phyloP scores from a whole-genome alignment of 2,329 filamentous ascomycete species.

The Pseudomassariella vexata region DNA sequence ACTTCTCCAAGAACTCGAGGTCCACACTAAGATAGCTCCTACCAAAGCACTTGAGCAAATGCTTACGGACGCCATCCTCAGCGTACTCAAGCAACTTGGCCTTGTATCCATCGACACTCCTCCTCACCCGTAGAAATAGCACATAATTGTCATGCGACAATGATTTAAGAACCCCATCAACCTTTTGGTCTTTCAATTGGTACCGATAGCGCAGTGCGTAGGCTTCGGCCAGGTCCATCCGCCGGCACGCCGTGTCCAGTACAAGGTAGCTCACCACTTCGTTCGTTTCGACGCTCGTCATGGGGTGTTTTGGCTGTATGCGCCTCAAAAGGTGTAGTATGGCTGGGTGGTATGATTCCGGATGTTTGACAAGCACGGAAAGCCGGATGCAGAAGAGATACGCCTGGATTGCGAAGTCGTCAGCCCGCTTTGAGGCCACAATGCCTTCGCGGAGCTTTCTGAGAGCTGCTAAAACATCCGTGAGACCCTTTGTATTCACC shows the following conservation, averaged over 20 bases:
- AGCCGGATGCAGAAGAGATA: slow-evolving; percentile 90
- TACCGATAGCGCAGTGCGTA: slow-evolving; percentile 60
- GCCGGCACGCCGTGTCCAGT: slow-evolving; percentile 82
- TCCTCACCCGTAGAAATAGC: slow-evolving; percentile 65
- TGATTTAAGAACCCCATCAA: slow-evolving; percentile 63
- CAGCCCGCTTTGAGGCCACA: slow-evolving; percentile 67
- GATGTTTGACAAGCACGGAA: slow-evolving; percentile 73
- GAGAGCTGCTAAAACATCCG: slow-evolving; percentile 73
- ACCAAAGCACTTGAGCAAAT: slow-evolving; percentile 82
- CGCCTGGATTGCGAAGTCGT: slow-evolving; percentile 79
- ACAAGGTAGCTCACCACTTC: slow-evolving; percentile 80
- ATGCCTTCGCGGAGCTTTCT: slow-evolving; percentile 90
- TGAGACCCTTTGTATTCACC: slow-evolving; percentile 56
- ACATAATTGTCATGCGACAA: slow-evolving; percentile 80
- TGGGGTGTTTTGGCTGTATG: slow-evolving; percentile 62
- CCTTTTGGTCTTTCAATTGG: slow-evolving; percentile 56
- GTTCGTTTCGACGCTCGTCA: slow-evolving; percentile 66
- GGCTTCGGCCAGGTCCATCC: slow-evolving; percentile 68
- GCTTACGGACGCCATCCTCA: slow-evolving; percentile 64
- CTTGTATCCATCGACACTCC: slow-evolving; percentile 73
- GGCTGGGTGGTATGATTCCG: slow-evolving; percentile 85
- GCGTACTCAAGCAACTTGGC: slow-evolving; percentile 77
- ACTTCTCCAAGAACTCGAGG: slow-evolving; percentile 60
- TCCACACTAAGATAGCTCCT: slow-evolving; percentile 74
- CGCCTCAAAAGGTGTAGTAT: slow-evolving; percentile 70